Evolutionary conservation across 768 basidiomycete genomes (phyloP), one percentile per base, ranked within the genome.

Genomic region (Daedalea quercina): DNA sequence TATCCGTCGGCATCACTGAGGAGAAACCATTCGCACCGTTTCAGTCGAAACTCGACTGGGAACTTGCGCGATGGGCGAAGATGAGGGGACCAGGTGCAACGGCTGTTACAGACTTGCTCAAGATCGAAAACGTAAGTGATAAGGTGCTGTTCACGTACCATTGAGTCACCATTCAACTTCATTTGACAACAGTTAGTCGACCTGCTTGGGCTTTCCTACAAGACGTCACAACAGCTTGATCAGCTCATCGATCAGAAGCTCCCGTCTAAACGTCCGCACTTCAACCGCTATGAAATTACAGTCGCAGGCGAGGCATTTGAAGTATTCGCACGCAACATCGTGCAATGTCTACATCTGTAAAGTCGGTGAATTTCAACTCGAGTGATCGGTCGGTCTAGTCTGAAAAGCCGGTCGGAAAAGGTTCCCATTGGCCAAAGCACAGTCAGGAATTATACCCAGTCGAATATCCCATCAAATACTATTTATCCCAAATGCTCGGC

Each of bases 41-140:
- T 56, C 9, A 13, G 0, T 70, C 69, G 0, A 37, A 66, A 31
- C 34, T 71, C 1, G 71, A 74, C 35, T 76, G 70, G 72, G 69
- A 71, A 51, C 20, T 75, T 24, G 73, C 69, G 1, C 45, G 54
- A n/a, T 75, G 75, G 73, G 72, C 69, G 1, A 75, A 74, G 53
- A 53, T 69, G 0, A 57, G 63, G 0, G 70, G 70, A 0, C 57
- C 67, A 0, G 61, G 70, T 4, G 70, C 73, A 0, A 71, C 70
- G 0, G 73, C 73, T 0, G 58, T 75, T 15, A 55, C 67, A 0
- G 70, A 75, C 1, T 50, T 76, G 1, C 56, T 76, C 9, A 48
- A 46, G 3, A 75, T 76, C 47, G 58, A 69, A 0, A 70, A 67
- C 17, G 70, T 72, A 55, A 43, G 68, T 22, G 11, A 31, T 31